Percentiles rank a stretch among this genome's conserved stretches.
Evolutionary conservation across 2,329 filamentous ascomycete species (phyloP).

Genomic region (Talaromyces atroroseus): DNA sequence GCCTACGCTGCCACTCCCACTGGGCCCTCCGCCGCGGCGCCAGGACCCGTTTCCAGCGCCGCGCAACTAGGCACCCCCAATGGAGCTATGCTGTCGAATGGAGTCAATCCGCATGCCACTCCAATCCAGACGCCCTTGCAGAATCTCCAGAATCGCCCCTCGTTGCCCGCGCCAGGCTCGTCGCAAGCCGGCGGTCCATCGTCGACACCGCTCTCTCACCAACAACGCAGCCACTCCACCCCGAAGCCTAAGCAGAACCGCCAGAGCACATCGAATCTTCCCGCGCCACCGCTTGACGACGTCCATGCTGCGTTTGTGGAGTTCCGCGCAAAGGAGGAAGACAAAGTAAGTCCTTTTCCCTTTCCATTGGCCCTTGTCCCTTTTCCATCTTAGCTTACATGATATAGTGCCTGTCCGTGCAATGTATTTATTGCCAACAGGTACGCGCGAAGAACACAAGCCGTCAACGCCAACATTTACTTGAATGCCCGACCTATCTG

Average conservation of each 20-base stretch:
- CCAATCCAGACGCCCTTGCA: slow-evolving; percentile 40
- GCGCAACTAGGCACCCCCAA: slow-evolving; percentile 37
- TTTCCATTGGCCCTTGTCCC: neutral
- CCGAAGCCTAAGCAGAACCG: slow-evolving; percentile 22
- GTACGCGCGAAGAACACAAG: slow-evolving; percentile 48
- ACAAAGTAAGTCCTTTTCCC: slow-evolving; percentile 34
- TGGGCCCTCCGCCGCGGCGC: slow-evolving; percentile 29
- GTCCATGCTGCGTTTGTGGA: slow-evolving; percentile 47
- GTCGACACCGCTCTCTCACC: slow-evolving; percentile 23
- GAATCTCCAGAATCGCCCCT: slow-evolving; percentile 34
- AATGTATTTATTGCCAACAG: slow-evolving; percentile 48
- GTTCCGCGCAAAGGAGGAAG: slow-evolving; percentile 43
- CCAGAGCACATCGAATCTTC: slow-evolving; percentile 35
- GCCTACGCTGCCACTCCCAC: slow-evolving; percentile 41
- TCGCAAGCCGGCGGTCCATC: slow-evolving; percentile 26
- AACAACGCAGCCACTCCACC: slow-evolving; percentile 26
- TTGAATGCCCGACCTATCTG: slow-evolving; percentile 47
- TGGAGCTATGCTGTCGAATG: slow-evolving; percentile 40
- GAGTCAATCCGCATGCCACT: slow-evolving; percentile 37
- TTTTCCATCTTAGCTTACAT: slow-evolving; percentile 8
- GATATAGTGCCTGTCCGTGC: slow-evolving; percentile 42
- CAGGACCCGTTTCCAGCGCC: slow-evolving; percentile 27
- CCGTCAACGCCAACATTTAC: slow-evolving; percentile 44
- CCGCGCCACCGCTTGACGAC: slow-evolving; percentile 44
- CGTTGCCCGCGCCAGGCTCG: slow-evolving; percentile 35